Base-by-base conservation (phyloP, 345 rosid genomes). In the Microthlaspi erraticum region DNA sequence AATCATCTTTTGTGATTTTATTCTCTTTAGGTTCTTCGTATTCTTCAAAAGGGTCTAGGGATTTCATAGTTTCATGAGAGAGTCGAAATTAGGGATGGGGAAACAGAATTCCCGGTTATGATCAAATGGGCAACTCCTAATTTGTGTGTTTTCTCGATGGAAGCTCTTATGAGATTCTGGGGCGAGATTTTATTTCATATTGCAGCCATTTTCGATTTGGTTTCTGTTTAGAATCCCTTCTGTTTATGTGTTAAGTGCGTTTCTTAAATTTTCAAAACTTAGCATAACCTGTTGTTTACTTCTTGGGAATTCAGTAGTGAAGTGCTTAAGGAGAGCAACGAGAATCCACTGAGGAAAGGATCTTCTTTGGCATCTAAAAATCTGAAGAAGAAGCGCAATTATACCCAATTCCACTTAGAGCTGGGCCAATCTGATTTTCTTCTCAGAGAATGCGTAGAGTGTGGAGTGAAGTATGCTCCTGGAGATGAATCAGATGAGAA, bases 361-460 rank as follows among this genome's bases (percentile, higher is more conserved):
- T 11, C 65, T 9, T 42, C 66, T 16, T 58, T 8, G 18, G 73
- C 48, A 14, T 66, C 83, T 18, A 77, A 71, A 60, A 58, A 32
- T 20, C 78, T 85, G n/a, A 83, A 84, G 62, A 88, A 79, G 82
- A 94, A 85, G 74, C 88, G 99, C 52, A 88, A 79, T 67, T 89
- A 89, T 70, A 88, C 90, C 3, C 97, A 89, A 79, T 66, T 89
- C 18, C 86, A 91, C 83, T 74, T 91, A 68, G 96, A 94, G 31
- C 68, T 91, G 18, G 98, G 96, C 18, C 98, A 94, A 70, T 83
- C 96, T 45, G 95, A 94, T 85, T 91, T 94, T 75, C 85, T 85
- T 71, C 83, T 94, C 53, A 87, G 77, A 2, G 64, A 77, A 2
- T 94, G 99, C 65, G 48, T 74, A 6, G 59, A 64, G 0, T 89